Conservation (phyloP, 306 rosid species). For the Mimosa bimucronata region DNA sequence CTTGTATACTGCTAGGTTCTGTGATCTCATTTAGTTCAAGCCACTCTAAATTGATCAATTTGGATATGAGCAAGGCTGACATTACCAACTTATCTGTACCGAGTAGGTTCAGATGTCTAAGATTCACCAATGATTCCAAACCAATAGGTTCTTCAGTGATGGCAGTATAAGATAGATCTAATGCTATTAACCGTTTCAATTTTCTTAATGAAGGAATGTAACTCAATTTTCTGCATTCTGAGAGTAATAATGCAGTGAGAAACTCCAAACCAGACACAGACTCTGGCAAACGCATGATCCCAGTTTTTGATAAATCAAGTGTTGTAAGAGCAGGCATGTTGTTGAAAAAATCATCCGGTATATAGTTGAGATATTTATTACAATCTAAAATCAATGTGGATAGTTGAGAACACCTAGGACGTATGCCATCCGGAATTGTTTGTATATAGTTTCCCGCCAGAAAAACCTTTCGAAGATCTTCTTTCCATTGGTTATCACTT, state of each 20-base stretch:
- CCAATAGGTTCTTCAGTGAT: neutral
- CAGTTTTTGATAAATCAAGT: slow-evolving; percentile 21
- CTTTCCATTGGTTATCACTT: neutral
- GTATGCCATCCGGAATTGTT: neutral
- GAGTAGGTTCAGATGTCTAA: neutral
- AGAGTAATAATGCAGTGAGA: slow-evolving; percentile 17
- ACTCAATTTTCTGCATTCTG: neutral
- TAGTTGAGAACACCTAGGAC: slow-evolving; percentile 32
- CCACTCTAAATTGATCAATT: neutral
- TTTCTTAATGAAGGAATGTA: slow-evolving; percentile 26
- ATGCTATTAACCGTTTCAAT: neutral
- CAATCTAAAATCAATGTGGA: slow-evolving; percentile 20
- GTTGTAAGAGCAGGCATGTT: neutral
- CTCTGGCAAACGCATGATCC: slow-evolving; percentile 17
- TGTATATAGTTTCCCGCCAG: neutral
- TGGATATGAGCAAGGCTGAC: neutral
- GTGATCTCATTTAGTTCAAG: too few species aligned
- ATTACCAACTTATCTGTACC: too few species aligned
- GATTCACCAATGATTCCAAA: neutral
- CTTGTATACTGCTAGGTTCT: too few species aligned
- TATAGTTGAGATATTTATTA: neutral
- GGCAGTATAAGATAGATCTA: slow-evolving; percentile 19
- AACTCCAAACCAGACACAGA: slow-evolving; percentile 32
- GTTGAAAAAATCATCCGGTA: slow-evolving; percentile 22
- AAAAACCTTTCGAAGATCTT: neutral